Base-by-base conservation (phyloP, 768 basidiomycete genomes). In the Lactarius akahatsu region DNA sequence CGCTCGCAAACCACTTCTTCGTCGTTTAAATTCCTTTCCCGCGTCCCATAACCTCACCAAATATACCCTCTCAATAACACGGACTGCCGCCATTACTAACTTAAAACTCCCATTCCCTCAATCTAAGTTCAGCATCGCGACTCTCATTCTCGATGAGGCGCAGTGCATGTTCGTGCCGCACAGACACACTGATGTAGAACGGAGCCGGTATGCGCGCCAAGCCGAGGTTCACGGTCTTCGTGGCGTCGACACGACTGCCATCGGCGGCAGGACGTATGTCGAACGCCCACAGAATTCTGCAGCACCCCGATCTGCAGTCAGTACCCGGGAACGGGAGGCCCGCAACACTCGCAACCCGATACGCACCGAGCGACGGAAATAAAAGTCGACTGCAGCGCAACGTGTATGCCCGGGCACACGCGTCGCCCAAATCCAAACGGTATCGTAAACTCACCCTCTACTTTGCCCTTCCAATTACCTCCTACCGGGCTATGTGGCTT, bases 341-440 rank as follows among this genome's bases (percentile, higher is more conserved):
- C 23, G 23, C 47, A 10, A 45, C 43, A 26, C 23, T 34, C 2
- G 41, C 15, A 36, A 8, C 26, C 43, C 8, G 32, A 26, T 13
- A 62, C 68, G 54, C 20, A 66, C 69, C 71, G 57, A 23, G 70
- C 52, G 26, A 65, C 30, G 16, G 58, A 62, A 18, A 70, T 62
- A 36, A 70, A 70, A 1, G 59, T 54, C 3, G 71, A 67, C 32
- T 70, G 63, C 34, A 58, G 63, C 3, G 70, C 68, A 4, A 72
- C 52, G 34, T 73, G 65, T 30, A 70, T 61, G 0, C 71, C 72
- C 0, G 71, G 69, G 50, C 69, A 73, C 23, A 72, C 64, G 7
- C 69, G 56, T 15, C 72, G 67, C n/a, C 72, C 72, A 23, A 69
- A 73, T 11, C 72, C 73, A 34, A 73, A 72, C 13, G 65, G 72